Evolutionary conservation across 164 flowering plant species (phyloP), one percentile per base, ranked within the genome.

Genomic region (Macadamia integrifolia): DNA sequence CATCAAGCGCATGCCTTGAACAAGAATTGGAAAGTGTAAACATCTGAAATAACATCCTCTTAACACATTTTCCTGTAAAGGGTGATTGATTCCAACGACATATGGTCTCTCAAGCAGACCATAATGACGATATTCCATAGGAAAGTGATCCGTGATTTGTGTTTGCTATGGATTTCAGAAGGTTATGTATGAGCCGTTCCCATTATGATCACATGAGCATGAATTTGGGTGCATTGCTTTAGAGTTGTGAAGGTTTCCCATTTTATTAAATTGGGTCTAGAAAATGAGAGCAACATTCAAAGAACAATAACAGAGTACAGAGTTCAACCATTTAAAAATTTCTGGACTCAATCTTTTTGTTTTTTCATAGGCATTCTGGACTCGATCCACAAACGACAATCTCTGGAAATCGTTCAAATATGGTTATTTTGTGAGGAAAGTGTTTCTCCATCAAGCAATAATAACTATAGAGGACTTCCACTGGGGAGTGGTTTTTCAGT

Each of bases 101-200:
- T 53, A 3, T 50, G 14, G 64, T 68, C 58, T 32, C 60, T 59
- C 3, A 64, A 68, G 44, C 42, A 65, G 60, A 64, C 76, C 44
- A 60, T 68, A 64, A 73, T 63, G 53, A 73, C 30, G 31, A 68
- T 64, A 50, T 73, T 73, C 71, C 76, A 68, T 10, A 68, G 64
- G 42, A 62, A 67, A 48, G 60, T 49, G 42, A 43, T 73, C 69
- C 65, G 17, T 5, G 23, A 13, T 32, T 61, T 13, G 65, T 65
- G 17, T 59, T 60, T 32, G n/a, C 14, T 18, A 73, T 59, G 28
- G 68, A 62, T 42, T 55, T 48, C 11, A 65, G 55, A 17, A 67
- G 72, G 23, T 28, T 15, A 23, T 5, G 6, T 14, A 17, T 53
- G 57, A 17, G 18, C 57, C 17, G 57, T 17, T 14, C 57, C 57